These are phyloP conservation scores for Rugosomyces carneus DNA, from an alignment of 1,284 basidiomycete species.

Conservation along the genomic window DNA sequence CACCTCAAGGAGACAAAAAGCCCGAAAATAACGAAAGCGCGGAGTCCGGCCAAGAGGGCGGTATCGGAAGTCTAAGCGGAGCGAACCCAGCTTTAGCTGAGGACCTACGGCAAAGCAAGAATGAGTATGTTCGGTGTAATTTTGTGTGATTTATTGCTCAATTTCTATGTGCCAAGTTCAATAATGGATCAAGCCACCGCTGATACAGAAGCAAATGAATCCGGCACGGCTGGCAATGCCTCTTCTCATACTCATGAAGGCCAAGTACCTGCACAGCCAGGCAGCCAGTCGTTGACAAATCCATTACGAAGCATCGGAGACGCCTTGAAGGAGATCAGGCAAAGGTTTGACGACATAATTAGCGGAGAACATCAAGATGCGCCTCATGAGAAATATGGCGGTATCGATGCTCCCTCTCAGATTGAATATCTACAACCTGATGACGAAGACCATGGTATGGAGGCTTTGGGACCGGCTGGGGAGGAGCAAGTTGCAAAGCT, in stretches of 20 bases:
- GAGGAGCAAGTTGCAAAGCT: conserved; percentile 82
- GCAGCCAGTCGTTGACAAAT: conserved; percentile 41
- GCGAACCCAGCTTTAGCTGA: conserved; percentile 24
- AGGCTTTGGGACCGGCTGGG: conserved; percentile 84
- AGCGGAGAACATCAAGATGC: conserved; percentile 36
- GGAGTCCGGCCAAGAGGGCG: conserved; percentile 28
- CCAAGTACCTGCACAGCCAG: conserved; percentile 33
- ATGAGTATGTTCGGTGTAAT: conserved; percentile 23
- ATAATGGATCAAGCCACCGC: conserved; percentile 22
- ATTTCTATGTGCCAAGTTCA: conserved; percentile 11
- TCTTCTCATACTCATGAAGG: conserved; percentile 41
- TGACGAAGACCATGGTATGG: conserved; percentile 72
- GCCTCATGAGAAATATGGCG: conserved; percentile 26
- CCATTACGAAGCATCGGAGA: conserved; percentile 84
- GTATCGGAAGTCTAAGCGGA: conserved; percentile 24
- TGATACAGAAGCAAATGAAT: conserved; percentile 22
- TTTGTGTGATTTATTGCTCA: conserved; percentile 3
- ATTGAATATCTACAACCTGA: conserved; percentile 83
- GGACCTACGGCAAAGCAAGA: conserved; percentile 22
- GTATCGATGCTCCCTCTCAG: conserved; percentile 42
- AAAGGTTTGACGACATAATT: conserved; percentile 83
- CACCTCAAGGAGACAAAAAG: conserved; percentile 24
- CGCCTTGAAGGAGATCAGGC: conserved; percentile 77
- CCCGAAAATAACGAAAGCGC: conserved; percentile 25
- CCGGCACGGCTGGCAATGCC: conserved; percentile 30